Evolutionary conservation across 2,329 filamentous ascomycete species (phyloP).

Genomic region (Grosmannia penicillata): DNA sequence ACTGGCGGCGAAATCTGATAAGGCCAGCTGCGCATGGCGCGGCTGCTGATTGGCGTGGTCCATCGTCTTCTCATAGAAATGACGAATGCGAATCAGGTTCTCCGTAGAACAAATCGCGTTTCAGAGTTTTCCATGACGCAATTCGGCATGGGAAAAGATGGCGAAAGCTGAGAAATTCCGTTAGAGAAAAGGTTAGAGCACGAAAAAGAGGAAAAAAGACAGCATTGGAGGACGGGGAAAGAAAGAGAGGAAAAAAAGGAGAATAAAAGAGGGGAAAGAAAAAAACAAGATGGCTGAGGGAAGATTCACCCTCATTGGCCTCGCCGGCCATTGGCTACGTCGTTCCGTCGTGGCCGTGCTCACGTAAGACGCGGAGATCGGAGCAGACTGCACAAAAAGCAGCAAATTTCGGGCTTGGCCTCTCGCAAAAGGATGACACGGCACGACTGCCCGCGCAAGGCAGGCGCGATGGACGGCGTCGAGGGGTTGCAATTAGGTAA

Average conservation of each 20-base stretch:
- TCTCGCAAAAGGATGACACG: too few relatives aligned
- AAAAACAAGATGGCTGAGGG: neutral
- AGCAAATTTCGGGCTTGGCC: too few relatives aligned
- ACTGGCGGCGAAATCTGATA: slow-evolving; percentile 10
- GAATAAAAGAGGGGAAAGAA: neutral
- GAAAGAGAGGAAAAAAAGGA: neutral
- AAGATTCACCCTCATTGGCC: too few relatives aligned
- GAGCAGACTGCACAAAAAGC: too few relatives aligned
- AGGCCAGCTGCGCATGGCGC: slow-evolving; percentile 7
- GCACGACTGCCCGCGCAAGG: too few relatives aligned
- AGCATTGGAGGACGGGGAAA: neutral
- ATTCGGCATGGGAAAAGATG: neutral
- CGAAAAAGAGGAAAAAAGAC: neutral
- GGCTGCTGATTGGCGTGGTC: slow-evolving; percentile 6
- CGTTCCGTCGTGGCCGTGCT: too few relatives aligned
- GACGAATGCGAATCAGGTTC: slow-evolving; percentile 3
- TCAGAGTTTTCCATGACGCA: too few relatives aligned
- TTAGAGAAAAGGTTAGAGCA: neutral
- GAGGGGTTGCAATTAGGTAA: slow-evolving; percentile 15
- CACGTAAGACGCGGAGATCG: too few relatives aligned
- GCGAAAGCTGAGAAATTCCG: neutral
- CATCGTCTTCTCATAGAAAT: slow-evolving; percentile 4
- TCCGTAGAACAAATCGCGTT: neutral
- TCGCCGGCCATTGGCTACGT: too few relatives aligned
- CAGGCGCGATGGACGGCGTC: neutral